Evolutionary conservation across 306 rosid species (phyloP).

Genomic region (Glycine latifolia): DNA sequence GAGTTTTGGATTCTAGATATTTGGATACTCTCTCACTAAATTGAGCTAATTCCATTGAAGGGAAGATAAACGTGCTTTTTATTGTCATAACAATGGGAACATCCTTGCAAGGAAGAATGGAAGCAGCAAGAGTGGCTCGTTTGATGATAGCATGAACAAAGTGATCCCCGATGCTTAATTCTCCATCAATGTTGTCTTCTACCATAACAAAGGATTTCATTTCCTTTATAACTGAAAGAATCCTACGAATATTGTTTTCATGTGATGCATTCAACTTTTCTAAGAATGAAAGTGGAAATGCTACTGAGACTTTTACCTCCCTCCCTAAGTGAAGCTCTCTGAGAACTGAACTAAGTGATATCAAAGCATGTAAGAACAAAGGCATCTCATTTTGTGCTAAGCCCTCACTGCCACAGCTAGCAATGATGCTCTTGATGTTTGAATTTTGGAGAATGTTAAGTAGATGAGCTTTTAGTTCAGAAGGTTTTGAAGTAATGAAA

Average conservation of each 20-base stretch:
- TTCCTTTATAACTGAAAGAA: slow-evolving; percentile 56
- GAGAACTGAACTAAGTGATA: slow-evolving; percentile 57
- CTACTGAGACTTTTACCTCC: slow-evolving; percentile 62
- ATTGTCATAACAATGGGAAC: slow-evolving; percentile 61
- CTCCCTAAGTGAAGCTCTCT: slow-evolving; percentile 42
- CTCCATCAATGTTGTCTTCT: slow-evolving; percentile 60
- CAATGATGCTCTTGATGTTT: slow-evolving; percentile 57
- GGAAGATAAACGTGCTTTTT: slow-evolving; percentile 52
- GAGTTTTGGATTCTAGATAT: slow-evolving; percentile 54
- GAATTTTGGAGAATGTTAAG: slow-evolving; percentile 49
- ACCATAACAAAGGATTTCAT: slow-evolving; percentile 56
- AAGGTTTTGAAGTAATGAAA: slow-evolving; percentile 50
- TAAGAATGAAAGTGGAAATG: slow-evolving; percentile 64
- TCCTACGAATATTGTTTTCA: slow-evolving; percentile 44
- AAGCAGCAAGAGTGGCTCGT: slow-evolving; percentile 53
- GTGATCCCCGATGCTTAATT: slow-evolving; percentile 50
- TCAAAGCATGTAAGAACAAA: slow-evolving; percentile 50
- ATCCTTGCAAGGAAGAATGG: slow-evolving; percentile 58
- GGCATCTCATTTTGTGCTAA: slow-evolving; percentile 49
- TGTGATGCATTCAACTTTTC: slow-evolving; percentile 50
- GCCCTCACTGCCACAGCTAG: slow-evolving; percentile 51
- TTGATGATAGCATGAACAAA: slow-evolving; percentile 54
- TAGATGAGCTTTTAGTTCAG: slow-evolving; percentile 54
- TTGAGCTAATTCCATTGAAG: slow-evolving; percentile 55
- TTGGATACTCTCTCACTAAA: slow-evolving; percentile 54